A percentile compares a stretch with the other conserved stretches of the same genome.
These are phyloP conservation scores for Carex cristatella DNA, from an alignment of 176 grass and related monocot genomes.

Conservation along the genomic window DNA sequence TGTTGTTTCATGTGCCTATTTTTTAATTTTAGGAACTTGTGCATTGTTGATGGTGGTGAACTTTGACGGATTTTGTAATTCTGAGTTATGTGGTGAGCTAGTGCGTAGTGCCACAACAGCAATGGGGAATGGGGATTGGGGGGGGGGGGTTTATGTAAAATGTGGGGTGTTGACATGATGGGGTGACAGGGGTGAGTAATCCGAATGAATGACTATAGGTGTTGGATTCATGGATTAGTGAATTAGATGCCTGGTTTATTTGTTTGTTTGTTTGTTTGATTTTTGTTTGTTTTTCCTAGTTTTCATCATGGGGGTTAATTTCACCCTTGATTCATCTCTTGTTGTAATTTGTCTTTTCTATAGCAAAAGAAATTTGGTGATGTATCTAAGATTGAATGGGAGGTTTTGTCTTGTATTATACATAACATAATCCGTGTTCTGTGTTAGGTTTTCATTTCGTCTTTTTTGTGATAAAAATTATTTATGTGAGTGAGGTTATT, in stretches of 20 bases:
- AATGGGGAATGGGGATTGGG: background rate
- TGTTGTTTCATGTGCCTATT: background rate
- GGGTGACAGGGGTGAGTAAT: background rate
- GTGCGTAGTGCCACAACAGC: background rate
- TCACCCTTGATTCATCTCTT: constrained; percentile 6
- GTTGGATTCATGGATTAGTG: constrained; percentile 24
- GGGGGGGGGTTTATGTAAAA: background rate
- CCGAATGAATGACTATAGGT: background rate
- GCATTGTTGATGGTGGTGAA: background rate
- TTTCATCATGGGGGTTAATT: constrained; percentile 10
- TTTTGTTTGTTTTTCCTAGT: background rate
- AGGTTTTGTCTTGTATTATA: constrained; percentile 23
- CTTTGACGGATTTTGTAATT: background rate
- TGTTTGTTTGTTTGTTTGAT: constrained; percentile 16
- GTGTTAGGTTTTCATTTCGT: constrained; percentile 7
- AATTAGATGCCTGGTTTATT: constrained; percentile 26
- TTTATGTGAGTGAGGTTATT: background rate
- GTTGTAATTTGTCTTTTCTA: constrained; percentile 25
- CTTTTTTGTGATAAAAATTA: background rate
- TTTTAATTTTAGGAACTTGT: background rate
- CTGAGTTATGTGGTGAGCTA: background rate
- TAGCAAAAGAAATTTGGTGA: constrained; percentile 28
- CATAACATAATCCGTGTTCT: background rate
- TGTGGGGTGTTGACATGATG: background rate
- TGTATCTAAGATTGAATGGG: constrained; percentile 20